Evolutionary conservation across 2,329 filamentous ascomycete species (phyloP), one percentile per base, ranked within the genome.

Genomic region (Aspergillus ustus): DNA sequence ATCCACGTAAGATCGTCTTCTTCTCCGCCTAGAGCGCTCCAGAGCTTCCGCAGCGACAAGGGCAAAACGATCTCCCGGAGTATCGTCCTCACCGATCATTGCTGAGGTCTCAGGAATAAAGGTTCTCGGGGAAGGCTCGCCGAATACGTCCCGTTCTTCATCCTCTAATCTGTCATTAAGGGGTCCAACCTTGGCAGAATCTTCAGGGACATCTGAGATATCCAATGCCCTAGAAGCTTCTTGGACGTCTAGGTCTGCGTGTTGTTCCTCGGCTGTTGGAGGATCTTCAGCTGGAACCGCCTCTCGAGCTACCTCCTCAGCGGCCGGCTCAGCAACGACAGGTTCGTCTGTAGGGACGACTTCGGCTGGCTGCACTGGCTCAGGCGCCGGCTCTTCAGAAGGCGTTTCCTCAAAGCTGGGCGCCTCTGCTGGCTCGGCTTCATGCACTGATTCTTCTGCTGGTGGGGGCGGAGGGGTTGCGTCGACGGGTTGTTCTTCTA

Each of bases 21-120:
- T 76, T 53, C 68, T 76, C 56, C 71, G 73, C 34, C 70, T 70
- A 15, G 70, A 63, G 19, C 57, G 63, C 31, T 69, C 61, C 4
- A 58, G 62, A 15, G 54, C 57, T 57, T 51, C 55, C 62, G 37
- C 7, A 52, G 63, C 34, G 51, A 40, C 55, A 29, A 15, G 19
- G 31, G 55, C 48, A 19, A 51, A 57, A 7, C 19, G 15, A 49
- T 57, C 55, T 31, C 40, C 55, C 9, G 34, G 31, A 13, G 43
- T 8, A 25, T 22, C 48, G 15, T 51, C 46, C 8, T 22, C 55
- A 25, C 55, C 55, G 25, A 59, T 46, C 22, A 43, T 50, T 15
- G 57, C 57, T 52, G 57, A 48, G 22, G 57, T 59, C 2, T 59
- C 57, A 2, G 57, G 49, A 8, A 59, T 40, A 28, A 53, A 20